Conservation (phyloP, 2,329 filamentous ascomycete species). For the Penicillium janthinellum region DNA sequence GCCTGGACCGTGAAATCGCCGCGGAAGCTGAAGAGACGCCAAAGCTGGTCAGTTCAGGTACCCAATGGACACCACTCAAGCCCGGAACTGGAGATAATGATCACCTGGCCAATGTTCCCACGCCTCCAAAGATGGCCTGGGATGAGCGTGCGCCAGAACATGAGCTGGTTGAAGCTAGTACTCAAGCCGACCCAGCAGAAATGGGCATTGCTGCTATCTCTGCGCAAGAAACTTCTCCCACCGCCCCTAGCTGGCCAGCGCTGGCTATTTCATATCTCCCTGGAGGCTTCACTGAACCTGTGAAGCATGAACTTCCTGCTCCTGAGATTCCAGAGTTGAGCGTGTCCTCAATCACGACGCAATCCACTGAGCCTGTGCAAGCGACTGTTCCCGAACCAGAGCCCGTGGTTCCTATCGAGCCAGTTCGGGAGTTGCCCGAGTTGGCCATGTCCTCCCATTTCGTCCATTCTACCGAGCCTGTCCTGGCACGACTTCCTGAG, state of each 20-base stretch:
- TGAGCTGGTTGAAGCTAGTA: conserved; percentile 18
- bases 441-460: conserved; percentile 26
- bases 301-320: conserved; percentile 25
- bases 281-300: conserved; percentile 34
- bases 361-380: conserved; percentile 24
- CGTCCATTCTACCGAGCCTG: conserved; percentile 27
- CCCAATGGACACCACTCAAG: conserved; percentile 47
- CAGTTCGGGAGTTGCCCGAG: conserved; percentile 17
- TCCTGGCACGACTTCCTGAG: conserved; percentile 24
- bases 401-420: conserved; percentile 19
- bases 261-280: conserved; percentile 37
- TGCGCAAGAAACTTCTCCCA: conserved; percentile 39
- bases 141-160: conserved; percentile 32
- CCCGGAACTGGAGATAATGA: conserved; percentile 27
- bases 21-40: conserved; percentile 24
- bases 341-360: conserved; percentile 33
- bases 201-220: conserved; percentile 37
- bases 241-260: conserved; percentile 46
- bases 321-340: conserved; percentile 25
- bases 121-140: conserved; percentile 46
- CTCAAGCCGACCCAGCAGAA: conserved; percentile 25
- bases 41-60: conserved; percentile 42
- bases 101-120: conserved; percentile 35
- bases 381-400: conserved; percentile 28
- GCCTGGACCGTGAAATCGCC: conserved; percentile 20